Conservation (phyloP, 495 filamentous ascomycete species). For the Hypoxylon fragiforme region DNA sequence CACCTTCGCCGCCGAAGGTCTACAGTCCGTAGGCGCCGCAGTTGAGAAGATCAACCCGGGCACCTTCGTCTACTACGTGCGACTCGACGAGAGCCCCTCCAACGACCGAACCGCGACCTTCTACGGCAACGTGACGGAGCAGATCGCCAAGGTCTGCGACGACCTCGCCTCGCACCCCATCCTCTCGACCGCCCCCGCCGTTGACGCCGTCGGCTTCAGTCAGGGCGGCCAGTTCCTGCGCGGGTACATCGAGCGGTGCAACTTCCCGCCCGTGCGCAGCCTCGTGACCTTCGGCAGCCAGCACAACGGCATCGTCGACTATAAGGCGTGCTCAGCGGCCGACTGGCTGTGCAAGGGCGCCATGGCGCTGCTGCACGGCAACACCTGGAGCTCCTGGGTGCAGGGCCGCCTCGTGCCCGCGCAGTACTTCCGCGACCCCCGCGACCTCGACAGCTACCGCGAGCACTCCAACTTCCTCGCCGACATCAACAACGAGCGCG, state of each 20-base stretch:
- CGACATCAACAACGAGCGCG: conserved; percentile 96
- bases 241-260: conserved; percentile 90
- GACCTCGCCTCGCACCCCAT: conserved; percentile 77
- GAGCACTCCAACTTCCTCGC: conserved; percentile 90
- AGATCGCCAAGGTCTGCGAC: conserved; percentile 76
- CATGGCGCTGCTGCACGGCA: conserved; percentile 68
- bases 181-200: conserved; percentile 74
- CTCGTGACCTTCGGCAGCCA: conserved; percentile 91
- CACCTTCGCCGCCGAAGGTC: conserved; percentile 74
- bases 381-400: conserved; percentile 75
- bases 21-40: conserved; percentile 66
- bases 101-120: conserved; percentile 82
- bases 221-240: conserved; percentile 96
- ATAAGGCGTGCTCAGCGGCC: conserved; percentile 61
- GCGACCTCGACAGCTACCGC: conserved; percentile 72
- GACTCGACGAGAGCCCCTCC: conserved; percentile 64
- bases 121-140: conserved; percentile 84
- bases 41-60: conserved; percentile 75
- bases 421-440: conserved; percentile 87
- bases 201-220: conserved; percentile 92
- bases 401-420: conserved; percentile 85
- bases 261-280: conserved; percentile 74
- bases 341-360: conserved; percentile 84
- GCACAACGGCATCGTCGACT: conserved; percentile 90
- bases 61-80: conserved; percentile 81